phyloP scores from a whole-genome alignment of 2,329 filamentous ascomycete species.

The Beauveria medogensis region DNA sequence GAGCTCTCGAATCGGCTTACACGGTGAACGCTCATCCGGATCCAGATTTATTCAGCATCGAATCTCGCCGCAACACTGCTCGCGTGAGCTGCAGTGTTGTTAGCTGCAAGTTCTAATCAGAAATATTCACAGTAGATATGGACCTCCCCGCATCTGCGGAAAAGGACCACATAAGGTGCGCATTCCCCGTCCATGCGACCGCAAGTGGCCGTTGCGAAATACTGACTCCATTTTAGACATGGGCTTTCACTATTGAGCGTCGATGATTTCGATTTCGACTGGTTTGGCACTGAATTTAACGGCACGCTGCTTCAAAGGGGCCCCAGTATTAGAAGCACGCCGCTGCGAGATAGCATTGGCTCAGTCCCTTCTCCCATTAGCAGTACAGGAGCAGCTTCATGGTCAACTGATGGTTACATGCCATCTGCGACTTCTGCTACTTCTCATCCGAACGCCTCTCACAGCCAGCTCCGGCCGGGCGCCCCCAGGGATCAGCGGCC shows the following conservation, averaged over 20 bases:
- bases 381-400: neutral
- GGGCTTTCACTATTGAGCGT: conserved; percentile 3
- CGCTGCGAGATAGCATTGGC: neutral
- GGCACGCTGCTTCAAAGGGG: neutral
- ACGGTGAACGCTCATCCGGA: neutral
- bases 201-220: neutral
- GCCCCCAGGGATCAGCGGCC: neutral
- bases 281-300: neutral
- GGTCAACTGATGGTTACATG: neutral
- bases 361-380: neutral
- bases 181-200: neutral
- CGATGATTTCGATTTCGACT: neutral
- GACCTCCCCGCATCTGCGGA: neutral
- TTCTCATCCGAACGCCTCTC: neutral
- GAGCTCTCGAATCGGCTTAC: neutral
- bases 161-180: conserved; percentile 7
- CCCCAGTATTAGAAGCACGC: neutral
- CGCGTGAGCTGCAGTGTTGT: neutral
- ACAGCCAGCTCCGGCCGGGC: neutral
- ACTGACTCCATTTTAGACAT: neutral
- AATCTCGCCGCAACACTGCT: neutral
- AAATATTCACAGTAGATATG: neutral
- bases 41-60: neutral
- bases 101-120: neutral
- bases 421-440: neutral